These are phyloP conservation scores for Hebeloma cylindrosporum DNA, from an alignment of 768 basidiomycete species.

Conservation along the genomic window DNA sequence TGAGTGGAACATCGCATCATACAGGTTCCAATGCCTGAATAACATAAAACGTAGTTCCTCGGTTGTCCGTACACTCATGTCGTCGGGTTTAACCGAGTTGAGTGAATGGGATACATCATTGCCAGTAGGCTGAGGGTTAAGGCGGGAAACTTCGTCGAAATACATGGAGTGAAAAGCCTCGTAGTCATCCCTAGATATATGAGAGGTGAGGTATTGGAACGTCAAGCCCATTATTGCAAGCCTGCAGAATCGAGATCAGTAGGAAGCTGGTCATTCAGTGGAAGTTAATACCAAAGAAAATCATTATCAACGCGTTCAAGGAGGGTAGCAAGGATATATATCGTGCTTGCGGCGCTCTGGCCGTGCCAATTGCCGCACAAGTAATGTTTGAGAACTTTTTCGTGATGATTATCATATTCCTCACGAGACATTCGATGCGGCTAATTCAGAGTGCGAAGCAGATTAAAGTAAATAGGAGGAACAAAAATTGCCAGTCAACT, in stretches of 20 bases:
- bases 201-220: constrained; percentile 84
- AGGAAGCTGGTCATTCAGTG: neutral
- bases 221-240: constrained; percentile 92
- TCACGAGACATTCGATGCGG: constrained; percentile 66
- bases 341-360: constrained; percentile 84
- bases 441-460: constrained; percentile 6
- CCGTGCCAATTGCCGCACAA: constrained; percentile 82
- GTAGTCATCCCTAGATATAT: constrained; percentile 85
- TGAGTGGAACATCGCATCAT: constrained; percentile 97
- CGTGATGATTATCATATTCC: constrained; percentile 62
- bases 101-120: constrained; percentile 32
- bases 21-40: constrained; percentile 96
- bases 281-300: constrained; percentile 71
- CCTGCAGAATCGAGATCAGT: constrained; percentile 43
- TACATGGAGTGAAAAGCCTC: constrained; percentile 79
- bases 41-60: constrained; percentile 94
- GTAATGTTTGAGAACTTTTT: constrained; percentile 79
- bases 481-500: constrained; percentile 16
- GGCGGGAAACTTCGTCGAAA: constrained; percentile 88
- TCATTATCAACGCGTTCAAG: constrained; percentile 93
- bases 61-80: constrained; percentile 74
- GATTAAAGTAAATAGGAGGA: neutral
- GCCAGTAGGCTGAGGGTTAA: constrained; percentile 65
- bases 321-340: constrained; percentile 89
- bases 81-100: constrained; percentile 73